Conservation (phyloP, 2,329 filamentous ascomycete genomes). For the Fusarium torreyae region DNA sequence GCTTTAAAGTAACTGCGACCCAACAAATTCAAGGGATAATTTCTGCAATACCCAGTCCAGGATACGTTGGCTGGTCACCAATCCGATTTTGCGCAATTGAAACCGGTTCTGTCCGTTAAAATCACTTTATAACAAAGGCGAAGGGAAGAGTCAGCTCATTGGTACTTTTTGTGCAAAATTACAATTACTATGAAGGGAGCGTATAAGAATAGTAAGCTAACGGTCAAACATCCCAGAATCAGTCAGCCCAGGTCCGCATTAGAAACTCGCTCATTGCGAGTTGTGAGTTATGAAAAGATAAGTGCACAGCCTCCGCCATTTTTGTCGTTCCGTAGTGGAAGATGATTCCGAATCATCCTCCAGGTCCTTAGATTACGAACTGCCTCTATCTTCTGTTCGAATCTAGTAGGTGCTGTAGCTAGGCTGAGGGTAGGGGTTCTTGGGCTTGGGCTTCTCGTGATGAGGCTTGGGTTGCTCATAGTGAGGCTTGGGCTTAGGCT, state of each 20-base stretch:
- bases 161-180: slow-evolving; percentile 2
- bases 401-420: slow-evolving; percentile 11
- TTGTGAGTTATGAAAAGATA: too few species aligned
- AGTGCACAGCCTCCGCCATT: not conserved
- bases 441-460: slow-evolving; percentile 3
- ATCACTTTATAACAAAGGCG: too few species aligned
- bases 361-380: not conserved
- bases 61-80: too few species aligned
- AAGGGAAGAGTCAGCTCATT: too few species aligned
- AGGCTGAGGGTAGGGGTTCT: not conserved
- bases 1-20: too few species aligned
- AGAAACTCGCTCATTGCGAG: not conserved
- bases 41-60: too few species aligned
- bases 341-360: slow-evolving; percentile 5
- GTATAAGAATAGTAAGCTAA: slow-evolving; percentile 19
- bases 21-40: too few species aligned
- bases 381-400: not conserved
- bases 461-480: slow-evolving; percentile 2
- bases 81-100: too few species aligned
- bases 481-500: not conserved
- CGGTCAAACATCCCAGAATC: slow-evolving; percentile 7
- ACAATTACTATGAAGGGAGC: slow-evolving; percentile 17
- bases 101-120: too few species aligned
- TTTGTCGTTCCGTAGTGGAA: not conserved
- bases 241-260: not conserved